A percentile compares a stretch with the other conserved stretches of the same genome.
Conservation (phyloP, 2,329 filamentous ascomycete species). For the Alternaria novae-zelandiae region DNA sequence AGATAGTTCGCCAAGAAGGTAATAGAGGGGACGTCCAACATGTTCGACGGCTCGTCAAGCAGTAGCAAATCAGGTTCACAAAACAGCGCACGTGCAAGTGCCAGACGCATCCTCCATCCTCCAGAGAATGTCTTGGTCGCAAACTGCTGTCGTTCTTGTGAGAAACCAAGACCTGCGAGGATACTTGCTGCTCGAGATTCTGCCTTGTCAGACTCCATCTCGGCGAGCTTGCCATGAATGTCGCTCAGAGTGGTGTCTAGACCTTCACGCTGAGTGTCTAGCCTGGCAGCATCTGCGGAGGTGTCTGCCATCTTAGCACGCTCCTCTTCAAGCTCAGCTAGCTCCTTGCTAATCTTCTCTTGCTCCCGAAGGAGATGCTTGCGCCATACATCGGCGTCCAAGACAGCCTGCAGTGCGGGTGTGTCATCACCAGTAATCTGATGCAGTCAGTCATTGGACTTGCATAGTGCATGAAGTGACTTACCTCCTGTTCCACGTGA, state of each 20-base stretch:
- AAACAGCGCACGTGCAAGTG: constrained; percentile 91
- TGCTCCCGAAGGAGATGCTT: constrained; percentile 93
- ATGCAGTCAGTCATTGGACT: constrained; percentile 10
- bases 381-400: constrained; percentile 98
- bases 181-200: constrained; percentile 96
- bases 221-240: constrained; percentile 86
- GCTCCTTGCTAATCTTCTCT: constrained; percentile 78
- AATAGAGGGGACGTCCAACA: constrained; percentile 99
- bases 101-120: constrained; percentile 99
- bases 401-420: constrained; percentile 88
- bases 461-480: constrained; percentile 15
- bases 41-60: constrained; percentile 99
- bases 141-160: constrained; percentile 85
- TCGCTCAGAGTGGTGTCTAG: constrained; percentile 90
- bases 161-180: constrained; percentile 95
- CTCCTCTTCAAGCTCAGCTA: constrained; percentile 78
- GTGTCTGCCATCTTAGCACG: constrained; percentile 86
- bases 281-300: constrained; percentile 81
- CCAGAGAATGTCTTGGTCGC: constrained; percentile 98
- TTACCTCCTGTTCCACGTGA: constrained; percentile 95
- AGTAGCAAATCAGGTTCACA: constrained; percentile 95
- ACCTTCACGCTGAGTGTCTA: constrained; percentile 88
- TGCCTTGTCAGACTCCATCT: constrained; percentile 99
- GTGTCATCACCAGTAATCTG: constrained; percentile 95
- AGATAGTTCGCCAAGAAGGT: constrained; percentile 97